Base-by-base conservation (phyloP, 129 eudicot species). In the Helianthus tuberosus region DNA sequence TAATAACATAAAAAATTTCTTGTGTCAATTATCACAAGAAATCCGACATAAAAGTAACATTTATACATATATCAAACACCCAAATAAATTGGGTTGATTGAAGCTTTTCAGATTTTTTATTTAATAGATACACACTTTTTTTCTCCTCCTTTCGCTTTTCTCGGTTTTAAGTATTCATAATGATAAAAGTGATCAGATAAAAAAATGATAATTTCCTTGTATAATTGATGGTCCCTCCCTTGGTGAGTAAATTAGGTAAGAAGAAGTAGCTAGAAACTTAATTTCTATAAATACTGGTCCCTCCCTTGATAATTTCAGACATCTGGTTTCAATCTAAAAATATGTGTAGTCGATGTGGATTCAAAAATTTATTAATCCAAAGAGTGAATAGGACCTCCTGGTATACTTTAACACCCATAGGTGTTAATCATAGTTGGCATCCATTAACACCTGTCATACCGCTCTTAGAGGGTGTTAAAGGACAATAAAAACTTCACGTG, bases 141-240 rank as follows among this genome's bases (percentile, higher is more conserved):
- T 61, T 61, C 27, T 53, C 60, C 27, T 15, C 17, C 60, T 53
- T 16, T 53, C 20, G 46, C 66, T 32, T 61, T 61, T 61, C 17
- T 29, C 5, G 15, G 14, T 32, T 32, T 46, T 66, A 16, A 32
- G 11, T 65, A 65, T 64, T 39, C 14, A 41, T 41, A 16, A 12
- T 13, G 15, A 20, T 11, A 29, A 48, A 50, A 68, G 17, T 29
- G 14, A 68, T 29, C 27, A 35, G 32, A 49, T 32, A 25, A n/a
- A 68, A 68, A 68, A 13, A 44, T 17, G 54, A 68, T 49, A 17
- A 41, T 69, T 70, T 38, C 48, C 39, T 39, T 70, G 9, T 36
- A 50, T 36, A 69, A 70, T 53, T 38, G 52, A 38, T 70, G 52
- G 75, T 70, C 64, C 52, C 62, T 52, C 27, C 46, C 65, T 35